Percentiles rank a stretch among this genome's conserved stretches.
Conservation (phyloP, 106 monocot genomes). For the Cymbidium sinense region DNA sequence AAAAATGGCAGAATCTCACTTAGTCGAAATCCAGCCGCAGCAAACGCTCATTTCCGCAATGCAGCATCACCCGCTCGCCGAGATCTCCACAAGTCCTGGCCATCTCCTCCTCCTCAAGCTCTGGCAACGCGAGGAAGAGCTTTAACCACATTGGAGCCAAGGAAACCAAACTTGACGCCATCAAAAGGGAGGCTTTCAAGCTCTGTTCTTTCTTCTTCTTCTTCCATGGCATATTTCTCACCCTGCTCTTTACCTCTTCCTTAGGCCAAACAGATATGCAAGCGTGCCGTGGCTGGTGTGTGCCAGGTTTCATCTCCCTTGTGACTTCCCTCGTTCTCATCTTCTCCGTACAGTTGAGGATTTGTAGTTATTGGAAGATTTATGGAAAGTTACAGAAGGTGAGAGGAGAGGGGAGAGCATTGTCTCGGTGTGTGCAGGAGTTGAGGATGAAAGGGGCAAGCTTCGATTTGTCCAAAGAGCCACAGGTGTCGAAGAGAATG, state of each 20-base stretch:
- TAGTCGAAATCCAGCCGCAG: conserved; percentile 23
- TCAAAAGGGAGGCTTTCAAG: conserved; percentile 64
- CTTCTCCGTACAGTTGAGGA: conserved; percentile 37
- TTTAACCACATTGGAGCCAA: conserved; percentile 19
- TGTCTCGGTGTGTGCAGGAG: conserved; percentile 64
- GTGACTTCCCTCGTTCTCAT: conserved; percentile 57
- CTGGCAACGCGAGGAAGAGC: conserved; percentile 69
- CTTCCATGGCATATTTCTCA: conserved; percentile 72
- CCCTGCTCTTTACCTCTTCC: conserved; percentile 58
- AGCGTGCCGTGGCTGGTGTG: conserved; percentile 50
- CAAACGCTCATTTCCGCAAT: conserved; percentile 1
- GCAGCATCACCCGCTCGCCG: conserved; percentile 57
- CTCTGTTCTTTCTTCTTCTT: conserved; percentile 77
- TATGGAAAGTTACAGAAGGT: conserved; percentile 37
- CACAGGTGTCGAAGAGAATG: conserved; percentile 27
- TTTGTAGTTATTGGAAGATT: conserved; percentile 47
- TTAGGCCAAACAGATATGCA: neutral
- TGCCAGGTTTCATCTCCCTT: conserved; percentile 52
- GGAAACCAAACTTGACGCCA: conserved; percentile 44
- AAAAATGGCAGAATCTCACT: conserved; percentile 16
- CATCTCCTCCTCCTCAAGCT: conserved; percentile 91
- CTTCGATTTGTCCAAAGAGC: conserved; percentile 66
- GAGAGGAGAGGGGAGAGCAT: conserved; percentile 50
- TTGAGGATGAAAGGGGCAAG: conserved; percentile 87
- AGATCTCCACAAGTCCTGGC: conserved; percentile 78